These are phyloP conservation scores for Macroventuria anomochaeta DNA, from an alignment of 2,329 filamentous ascomycete genomes.

Conservation along the genomic window DNA sequence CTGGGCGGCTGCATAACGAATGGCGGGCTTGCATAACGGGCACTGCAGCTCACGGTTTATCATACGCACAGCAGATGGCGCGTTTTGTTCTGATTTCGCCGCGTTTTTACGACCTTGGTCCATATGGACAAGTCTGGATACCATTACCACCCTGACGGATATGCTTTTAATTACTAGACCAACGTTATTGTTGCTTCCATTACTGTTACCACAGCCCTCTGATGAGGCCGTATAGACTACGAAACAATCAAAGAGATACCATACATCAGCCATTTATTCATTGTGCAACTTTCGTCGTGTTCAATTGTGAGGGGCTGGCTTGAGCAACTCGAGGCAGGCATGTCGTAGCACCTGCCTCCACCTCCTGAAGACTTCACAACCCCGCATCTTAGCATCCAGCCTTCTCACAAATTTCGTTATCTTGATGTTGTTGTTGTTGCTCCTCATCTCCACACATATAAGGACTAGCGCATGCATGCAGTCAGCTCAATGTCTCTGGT, in stretches of 20 bases:
- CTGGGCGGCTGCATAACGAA: slow-evolving; percentile 12
- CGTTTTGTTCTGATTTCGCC: neutral
- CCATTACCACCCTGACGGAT: slow-evolving; percentile 6
- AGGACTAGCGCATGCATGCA: slow-evolving; percentile 6
- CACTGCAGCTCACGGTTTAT: slow-evolving; percentile 7
- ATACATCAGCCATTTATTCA: neutral
- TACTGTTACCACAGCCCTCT: slow-evolving; percentile 3
- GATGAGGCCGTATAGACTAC: slow-evolving; percentile 19
- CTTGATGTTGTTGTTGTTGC: slow-evolving; percentile 1
- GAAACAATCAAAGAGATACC: slow-evolving; percentile 15
- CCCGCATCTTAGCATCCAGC: slow-evolving; percentile 10
- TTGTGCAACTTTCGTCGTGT: neutral
- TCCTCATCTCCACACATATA: slow-evolving; percentile 1
- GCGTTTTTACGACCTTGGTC: slow-evolving; percentile 4
- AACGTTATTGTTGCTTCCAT: slow-evolving; percentile 17
- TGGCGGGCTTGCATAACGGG: slow-evolving; percentile 9
- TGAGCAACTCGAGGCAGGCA: neutral
- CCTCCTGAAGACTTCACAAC: neutral
- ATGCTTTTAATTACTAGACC: slow-evolving; percentile 20
- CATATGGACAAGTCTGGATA: slow-evolving; percentile 5
- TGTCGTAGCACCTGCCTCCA: neutral
- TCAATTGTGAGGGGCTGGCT: neutral
- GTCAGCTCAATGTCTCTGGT: slow-evolving; percentile 4
- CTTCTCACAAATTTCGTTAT: neutral
- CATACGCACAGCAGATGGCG: slow-evolving; percentile 11